phyloP scores from a whole-genome alignment of 345 rosid species.

The Eucalyptus rudis region DNA sequence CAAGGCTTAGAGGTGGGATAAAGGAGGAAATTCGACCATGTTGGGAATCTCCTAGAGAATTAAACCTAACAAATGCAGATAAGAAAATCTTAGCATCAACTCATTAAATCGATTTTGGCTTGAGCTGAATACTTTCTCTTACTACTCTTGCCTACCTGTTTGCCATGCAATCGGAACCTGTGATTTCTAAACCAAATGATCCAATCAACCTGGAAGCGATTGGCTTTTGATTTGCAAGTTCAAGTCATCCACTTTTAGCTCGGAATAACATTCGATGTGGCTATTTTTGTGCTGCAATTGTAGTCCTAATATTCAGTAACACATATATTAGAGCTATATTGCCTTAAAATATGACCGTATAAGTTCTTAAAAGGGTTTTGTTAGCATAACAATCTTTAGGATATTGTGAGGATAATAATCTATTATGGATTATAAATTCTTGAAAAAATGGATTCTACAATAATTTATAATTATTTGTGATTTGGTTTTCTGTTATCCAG shows the following conservation, averaged over 20 bases:
- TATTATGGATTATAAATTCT: too few relatives aligned
- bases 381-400: too few relatives aligned
- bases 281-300: background rate
- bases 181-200: background rate
- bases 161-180: background rate
- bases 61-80: background rate
- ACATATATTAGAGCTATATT: background rate
- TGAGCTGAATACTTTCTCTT: background rate
- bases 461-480: too few relatives aligned
- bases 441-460: rapidly evolving
- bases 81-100: background rate
- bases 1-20: background rate
- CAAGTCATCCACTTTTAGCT: background rate
- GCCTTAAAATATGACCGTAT: background rate
- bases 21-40: background rate
- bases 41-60: background rate
- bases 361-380: background rate
- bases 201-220: background rate
- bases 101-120: background rate
- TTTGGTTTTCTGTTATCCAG: rapidly evolving
- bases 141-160: background rate
- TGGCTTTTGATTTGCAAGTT: background rate
- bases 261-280: background rate
- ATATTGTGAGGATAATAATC: too few relatives aligned
- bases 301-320: background rate